These are phyloP conservation scores for Clitopilus passeckerianus DNA, from an alignment of 768 basidiomycete genomes.

Conservation along the genomic window DNA sequence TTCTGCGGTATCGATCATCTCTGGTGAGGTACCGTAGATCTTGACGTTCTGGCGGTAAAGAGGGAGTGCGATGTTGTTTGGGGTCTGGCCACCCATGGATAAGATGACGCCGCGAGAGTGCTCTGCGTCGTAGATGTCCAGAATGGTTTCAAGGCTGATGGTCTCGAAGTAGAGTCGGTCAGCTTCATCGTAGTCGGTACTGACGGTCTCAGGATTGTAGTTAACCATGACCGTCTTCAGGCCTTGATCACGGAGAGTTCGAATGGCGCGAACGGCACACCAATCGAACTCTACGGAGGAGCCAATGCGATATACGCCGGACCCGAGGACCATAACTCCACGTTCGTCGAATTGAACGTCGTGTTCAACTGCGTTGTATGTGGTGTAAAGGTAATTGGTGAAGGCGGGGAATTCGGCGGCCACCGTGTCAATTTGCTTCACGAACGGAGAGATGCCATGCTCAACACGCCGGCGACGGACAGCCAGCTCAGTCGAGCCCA, in stretches of 20 bases:
- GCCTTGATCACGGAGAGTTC: constrained; percentile 93
- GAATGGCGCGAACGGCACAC: constrained; percentile 97
- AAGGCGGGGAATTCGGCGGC: constrained; percentile 98
- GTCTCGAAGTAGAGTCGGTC: constrained; percentile 99
- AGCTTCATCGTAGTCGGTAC: constrained; percentile 98
- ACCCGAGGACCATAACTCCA: constrained; percentile 96
- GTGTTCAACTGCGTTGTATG: constrained; percentile 95
- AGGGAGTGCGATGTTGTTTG: constrained; percentile 96
- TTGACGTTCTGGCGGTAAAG: constrained; percentile 97
- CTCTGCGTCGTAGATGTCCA: constrained; percentile 95
- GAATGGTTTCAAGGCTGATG: constrained; percentile 91
- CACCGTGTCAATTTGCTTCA: constrained; percentile 99
- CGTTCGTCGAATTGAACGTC: constrained; percentile 86
- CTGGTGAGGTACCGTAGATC: constrained; percentile 97
- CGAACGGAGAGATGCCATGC: constrained; percentile 75
- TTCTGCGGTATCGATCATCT: constrained; percentile 99
- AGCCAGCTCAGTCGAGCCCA: constrained; percentile 90
- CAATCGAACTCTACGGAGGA: constrained; percentile 99
- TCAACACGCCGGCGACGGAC: constrained; percentile 89
- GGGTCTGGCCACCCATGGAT: constrained; percentile 98
- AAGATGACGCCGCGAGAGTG: constrained; percentile 87
- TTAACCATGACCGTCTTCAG: constrained; percentile 98
- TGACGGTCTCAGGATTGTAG: constrained; percentile 99
- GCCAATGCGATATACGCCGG: constrained; percentile 97
- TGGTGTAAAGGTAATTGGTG: constrained; percentile 98